Evolutionary conservation across 257 asterid species (phyloP).

Genomic region (Salvia splendens): DNA sequence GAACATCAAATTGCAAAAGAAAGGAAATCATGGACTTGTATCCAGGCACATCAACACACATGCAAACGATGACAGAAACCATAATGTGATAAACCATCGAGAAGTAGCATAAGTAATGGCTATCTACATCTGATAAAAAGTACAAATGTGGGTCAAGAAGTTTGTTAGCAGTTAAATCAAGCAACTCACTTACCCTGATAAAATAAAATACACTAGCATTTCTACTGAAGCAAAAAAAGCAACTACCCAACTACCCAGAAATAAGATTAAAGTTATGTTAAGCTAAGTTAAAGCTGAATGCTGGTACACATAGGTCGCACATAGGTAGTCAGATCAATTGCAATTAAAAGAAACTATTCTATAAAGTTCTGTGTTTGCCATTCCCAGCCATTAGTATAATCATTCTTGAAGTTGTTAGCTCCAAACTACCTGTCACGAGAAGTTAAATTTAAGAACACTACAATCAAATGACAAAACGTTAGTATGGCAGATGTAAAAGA

Average conservation of each 20-base stretch:
- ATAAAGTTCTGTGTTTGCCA: slow-evolving; percentile 22
- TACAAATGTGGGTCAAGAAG: slow-evolving; percentile 21
- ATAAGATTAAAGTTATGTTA: slow-evolving; percentile 31
- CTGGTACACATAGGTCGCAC: slow-evolving; percentile 30
- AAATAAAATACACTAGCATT: slow-evolving; percentile 11
- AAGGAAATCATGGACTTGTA: slow-evolving; percentile 16
- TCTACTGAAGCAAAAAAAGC: slow-evolving; percentile 16
- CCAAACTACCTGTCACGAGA: slow-evolving; percentile 53
- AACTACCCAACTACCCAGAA: slow-evolving; percentile 16
- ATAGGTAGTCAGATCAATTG: slow-evolving; percentile 34
- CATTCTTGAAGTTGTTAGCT: slow-evolving; percentile 57
- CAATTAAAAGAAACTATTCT: slow-evolving; percentile 32
- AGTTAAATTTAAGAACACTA: slow-evolving; percentile 42
- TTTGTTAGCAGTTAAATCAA: slow-evolving; percentile 34
- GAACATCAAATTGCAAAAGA: slow-evolving; percentile 21
- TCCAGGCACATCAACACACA: slow-evolving; percentile 23
- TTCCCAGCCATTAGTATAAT: slow-evolving; percentile 37
- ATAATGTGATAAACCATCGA: background rate
- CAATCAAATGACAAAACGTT: slow-evolving; percentile 41
- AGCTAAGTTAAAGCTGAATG: slow-evolving; percentile 23
- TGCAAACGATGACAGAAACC: slow-evolving; percentile 26
- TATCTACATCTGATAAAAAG: slow-evolving; percentile 25
- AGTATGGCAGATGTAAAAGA: slow-evolving; percentile 33
- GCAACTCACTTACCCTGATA: slow-evolving; percentile 18
- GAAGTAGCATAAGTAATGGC: slow-evolving; percentile 18